These are phyloP conservation scores for Ogataea pini DNA, from an alignment of 805 yeast genomes.

Conservation along the genomic window DNA sequence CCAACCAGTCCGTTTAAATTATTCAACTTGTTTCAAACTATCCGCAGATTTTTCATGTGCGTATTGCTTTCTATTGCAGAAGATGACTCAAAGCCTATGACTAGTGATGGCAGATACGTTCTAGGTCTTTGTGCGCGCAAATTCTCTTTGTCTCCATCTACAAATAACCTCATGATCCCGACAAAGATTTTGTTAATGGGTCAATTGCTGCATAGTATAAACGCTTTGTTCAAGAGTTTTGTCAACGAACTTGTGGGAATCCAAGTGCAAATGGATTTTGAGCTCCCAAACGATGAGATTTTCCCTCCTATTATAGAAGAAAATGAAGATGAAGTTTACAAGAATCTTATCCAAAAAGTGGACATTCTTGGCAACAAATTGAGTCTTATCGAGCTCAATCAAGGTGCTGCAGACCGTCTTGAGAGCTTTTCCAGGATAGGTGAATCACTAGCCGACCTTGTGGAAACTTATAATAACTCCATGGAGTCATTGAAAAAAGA, in stretches of 20 bases:
- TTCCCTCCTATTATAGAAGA: constrained; percentile 23
- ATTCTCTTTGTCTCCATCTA: constrained; percentile 16
- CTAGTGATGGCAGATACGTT: constrained; percentile 14
- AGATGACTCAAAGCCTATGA: neutral
- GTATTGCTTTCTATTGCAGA: constrained; percentile 26
- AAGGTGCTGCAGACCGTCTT: constrained; percentile 10
- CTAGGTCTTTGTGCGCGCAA: constrained; percentile 17
- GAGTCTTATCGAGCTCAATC: constrained; percentile 23
- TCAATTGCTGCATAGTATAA: constrained; percentile 18
- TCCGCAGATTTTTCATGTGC: constrained; percentile 29
- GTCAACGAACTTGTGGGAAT: constrained; percentile 19
- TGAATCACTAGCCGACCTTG: constrained; percentile 15
- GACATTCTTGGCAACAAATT: constrained; percentile 24
- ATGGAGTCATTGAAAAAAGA: constrained; percentile 5
- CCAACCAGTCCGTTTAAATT: constrained; percentile 20
- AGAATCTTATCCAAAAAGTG: constrained; percentile 15
- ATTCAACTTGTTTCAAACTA: constrained; percentile 18
- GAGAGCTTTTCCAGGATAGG: constrained; percentile 17
- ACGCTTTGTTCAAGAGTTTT: constrained; percentile 13
- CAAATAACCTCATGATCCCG: constrained; percentile 5
- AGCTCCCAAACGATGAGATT: constrained; percentile 5
- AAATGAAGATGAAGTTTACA: constrained; percentile 25
- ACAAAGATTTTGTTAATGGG: constrained; percentile 19
- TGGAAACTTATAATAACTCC: constrained; percentile 16
- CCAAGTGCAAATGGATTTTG: constrained; percentile 1